Conservation (phyloP, 2,329 filamentous ascomycete genomes). For the Penicillium digitatum region DNA sequence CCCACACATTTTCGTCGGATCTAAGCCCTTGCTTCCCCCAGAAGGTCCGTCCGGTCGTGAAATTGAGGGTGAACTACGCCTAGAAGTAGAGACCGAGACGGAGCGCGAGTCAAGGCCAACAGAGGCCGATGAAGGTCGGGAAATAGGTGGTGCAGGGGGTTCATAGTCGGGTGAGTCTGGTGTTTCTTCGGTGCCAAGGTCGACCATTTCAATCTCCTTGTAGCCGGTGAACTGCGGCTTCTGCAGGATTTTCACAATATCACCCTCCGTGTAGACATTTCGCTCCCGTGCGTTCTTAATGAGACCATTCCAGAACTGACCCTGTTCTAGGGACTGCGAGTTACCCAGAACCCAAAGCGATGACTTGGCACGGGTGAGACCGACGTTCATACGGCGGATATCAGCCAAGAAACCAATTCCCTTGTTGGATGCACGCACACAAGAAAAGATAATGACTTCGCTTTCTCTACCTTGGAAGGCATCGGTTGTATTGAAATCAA, state of each 20-base stretch:
- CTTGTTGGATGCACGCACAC: constrained; percentile 85
- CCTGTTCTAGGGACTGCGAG: constrained; percentile 77
- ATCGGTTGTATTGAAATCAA: constrained; percentile 99
- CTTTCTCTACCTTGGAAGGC: constrained; percentile 96
- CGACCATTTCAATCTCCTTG: constrained; percentile 44
- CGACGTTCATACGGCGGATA: constrained; percentile 98
- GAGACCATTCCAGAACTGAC: constrained; percentile 84
- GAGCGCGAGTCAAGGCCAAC: constrained; percentile 15
- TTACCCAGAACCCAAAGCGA: constrained; percentile 96
- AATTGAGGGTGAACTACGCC: constrained; percentile 23
- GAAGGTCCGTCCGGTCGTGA: constrained; percentile 37
- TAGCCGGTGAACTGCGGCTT: constrained; percentile 50
- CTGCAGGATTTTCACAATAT: constrained; percentile 54
- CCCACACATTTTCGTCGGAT: constrained; percentile 41
- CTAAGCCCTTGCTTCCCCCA: constrained; percentile 43
- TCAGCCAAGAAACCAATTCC: constrained; percentile 98
- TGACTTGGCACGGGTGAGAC: constrained; percentile 91
- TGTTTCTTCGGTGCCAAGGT: constrained; percentile 24
- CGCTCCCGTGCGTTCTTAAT: constrained; percentile 75
- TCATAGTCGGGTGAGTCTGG: constrained; percentile 11
- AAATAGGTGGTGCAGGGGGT: constrained; percentile 24
- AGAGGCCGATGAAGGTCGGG: constrained; percentile 32
- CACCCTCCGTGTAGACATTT: constrained; percentile 70
- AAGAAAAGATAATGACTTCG: constrained; percentile 98
- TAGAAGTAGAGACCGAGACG: constrained; percentile 27